Evolutionary conservation across 495 filamentous ascomycete genomes (phyloP), one percentile per base, ranked within the genome.

Genomic region (Aspergillus wentii): DNA sequence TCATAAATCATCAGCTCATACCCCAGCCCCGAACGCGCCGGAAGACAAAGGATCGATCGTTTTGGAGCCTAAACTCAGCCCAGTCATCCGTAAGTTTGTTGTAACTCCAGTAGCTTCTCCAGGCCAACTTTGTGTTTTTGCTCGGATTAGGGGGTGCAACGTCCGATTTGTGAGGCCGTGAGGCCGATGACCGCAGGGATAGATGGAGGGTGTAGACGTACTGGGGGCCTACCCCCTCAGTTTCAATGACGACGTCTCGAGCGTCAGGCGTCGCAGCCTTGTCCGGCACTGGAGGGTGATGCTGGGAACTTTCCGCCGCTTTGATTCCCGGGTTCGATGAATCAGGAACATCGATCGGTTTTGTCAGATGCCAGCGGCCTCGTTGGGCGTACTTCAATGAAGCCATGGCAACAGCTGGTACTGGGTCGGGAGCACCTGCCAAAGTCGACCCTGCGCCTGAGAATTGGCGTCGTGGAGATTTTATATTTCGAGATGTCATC

Each of bases 71-170:
- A 62, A 97, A 97, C 61, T 86, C 83, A 0, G 74, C 87, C 83
- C 88, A 87, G 58, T 95, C 90, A 54, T 91, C 88, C 14, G 89
- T 91, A 48, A 94, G 62, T 50, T 71, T 73, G 52, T 95, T 94
- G 48, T 92, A 94, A 61, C 81, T 89, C 83, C 87, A 95, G 61
- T 84, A 95, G 1, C 86, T 85, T 56, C 83, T 82, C 94, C 94
- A 97, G 0, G 63, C 62, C 22, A 99, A 57, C 64, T 91, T 95
- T 32, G 87, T 94, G 41, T 90, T 92, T 48, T 74, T 74, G 2
- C 65, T 57, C 15, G 61, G 49, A 36, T 68, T 69, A 8, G 49
- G 45, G 17, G 54, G 51, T 2, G 52, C 21, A 5, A 44, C 35
- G 6, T 39, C 46, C 3, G 49, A 20, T 4, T 60, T 56, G 4